These are phyloP conservation scores for Alternaria gansuensis DNA, from an alignment of 2,329 filamentous ascomycete genomes.

Conservation along the genomic window DNA sequence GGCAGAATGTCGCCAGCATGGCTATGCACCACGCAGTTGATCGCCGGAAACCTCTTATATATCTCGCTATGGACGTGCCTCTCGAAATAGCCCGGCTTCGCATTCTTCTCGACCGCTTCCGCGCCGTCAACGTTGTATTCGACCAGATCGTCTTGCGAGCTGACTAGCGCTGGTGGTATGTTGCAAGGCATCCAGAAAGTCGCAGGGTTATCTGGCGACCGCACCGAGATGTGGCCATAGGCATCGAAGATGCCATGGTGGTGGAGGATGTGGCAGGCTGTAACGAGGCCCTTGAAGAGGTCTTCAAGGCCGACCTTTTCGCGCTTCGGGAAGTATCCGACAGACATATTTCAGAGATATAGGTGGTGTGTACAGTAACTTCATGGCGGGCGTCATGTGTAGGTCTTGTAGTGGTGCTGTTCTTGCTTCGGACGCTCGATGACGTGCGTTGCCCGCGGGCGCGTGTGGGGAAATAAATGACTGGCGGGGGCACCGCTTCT, in stretches of 20 bases:
- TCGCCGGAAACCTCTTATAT: slow-evolving; percentile 56
- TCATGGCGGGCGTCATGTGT: slow-evolving; percentile 10
- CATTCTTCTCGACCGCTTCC: slow-evolving; percentile 47
- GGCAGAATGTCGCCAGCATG: slow-evolving; percentile 56
- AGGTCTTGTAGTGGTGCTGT: slow-evolving; percentile 13
- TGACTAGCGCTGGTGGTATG: slow-evolving; percentile 57
- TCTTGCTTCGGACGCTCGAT: slow-evolving; percentile 25
- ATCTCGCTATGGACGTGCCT: slow-evolving; percentile 58
- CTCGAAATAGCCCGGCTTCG: slow-evolving; percentile 52
- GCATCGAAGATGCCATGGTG: slow-evolving; percentile 62
- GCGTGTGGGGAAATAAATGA: slow-evolving; percentile 15
- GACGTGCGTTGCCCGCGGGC: slow-evolving; percentile 27
- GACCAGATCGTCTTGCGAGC: slow-evolving; percentile 54
- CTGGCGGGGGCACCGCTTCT: slow-evolving; percentile 15
- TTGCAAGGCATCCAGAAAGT: slow-evolving; percentile 59
- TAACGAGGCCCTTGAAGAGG: slow-evolving; percentile 54
- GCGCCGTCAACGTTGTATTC: slow-evolving; percentile 58
- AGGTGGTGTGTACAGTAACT: not conserved
- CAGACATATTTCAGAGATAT: slow-evolving; percentile 37
- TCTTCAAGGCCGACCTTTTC: slow-evolving; percentile 51
- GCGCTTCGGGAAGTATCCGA: slow-evolving; percentile 52
- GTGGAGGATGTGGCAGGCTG: slow-evolving; percentile 63
- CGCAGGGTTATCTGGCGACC: slow-evolving; percentile 58
- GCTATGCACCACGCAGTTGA: slow-evolving; percentile 57
- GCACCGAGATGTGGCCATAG: slow-evolving; percentile 64